A percentile compares a stretch with the other conserved stretches of the same genome.
These are phyloP conservation scores for Sarcocystis neurona DNA, from an alignment of 169 alveolate genomes.

Conservation along the genomic window DNA sequence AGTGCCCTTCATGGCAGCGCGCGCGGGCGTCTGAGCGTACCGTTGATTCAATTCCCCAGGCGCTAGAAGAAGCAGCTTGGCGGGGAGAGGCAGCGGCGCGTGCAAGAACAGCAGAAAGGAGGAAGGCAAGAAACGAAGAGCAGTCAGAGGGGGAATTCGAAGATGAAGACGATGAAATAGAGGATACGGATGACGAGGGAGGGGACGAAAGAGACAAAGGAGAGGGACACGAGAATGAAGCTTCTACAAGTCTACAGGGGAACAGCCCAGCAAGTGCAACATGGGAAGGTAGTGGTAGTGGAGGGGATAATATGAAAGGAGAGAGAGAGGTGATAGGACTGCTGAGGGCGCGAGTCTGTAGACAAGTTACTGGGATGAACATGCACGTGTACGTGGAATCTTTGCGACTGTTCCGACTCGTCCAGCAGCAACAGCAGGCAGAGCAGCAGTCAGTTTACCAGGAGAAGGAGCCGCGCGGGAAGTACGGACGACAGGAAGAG, in stretches of 20 bases:
- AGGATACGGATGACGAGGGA: too few species aligned
- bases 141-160: background rate
- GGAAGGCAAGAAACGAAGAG: background rate
- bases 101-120: too few species aligned
- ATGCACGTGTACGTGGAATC: background rate
- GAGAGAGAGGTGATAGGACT: background rate
- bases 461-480: background rate
- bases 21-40: too few species aligned
- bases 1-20: too few species aligned
- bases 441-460: background rate
- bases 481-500: background rate
- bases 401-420: background rate
- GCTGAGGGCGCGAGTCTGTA: constrained; percentile 9
- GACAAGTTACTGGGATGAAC: background rate
- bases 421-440: background rate
- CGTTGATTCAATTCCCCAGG: too few species aligned
- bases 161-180: too few species aligned
- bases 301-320: background rate
- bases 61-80: too few species aligned
- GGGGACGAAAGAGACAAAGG: background rate
- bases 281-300: background rate
- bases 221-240: background rate
- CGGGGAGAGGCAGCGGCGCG: too few species aligned
- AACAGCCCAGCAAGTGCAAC: background rate
- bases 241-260: background rate